phyloP scores from a whole-genome alignment of 2,329 filamentous ascomycete species.

The Colletotrichum sp. region DNA sequence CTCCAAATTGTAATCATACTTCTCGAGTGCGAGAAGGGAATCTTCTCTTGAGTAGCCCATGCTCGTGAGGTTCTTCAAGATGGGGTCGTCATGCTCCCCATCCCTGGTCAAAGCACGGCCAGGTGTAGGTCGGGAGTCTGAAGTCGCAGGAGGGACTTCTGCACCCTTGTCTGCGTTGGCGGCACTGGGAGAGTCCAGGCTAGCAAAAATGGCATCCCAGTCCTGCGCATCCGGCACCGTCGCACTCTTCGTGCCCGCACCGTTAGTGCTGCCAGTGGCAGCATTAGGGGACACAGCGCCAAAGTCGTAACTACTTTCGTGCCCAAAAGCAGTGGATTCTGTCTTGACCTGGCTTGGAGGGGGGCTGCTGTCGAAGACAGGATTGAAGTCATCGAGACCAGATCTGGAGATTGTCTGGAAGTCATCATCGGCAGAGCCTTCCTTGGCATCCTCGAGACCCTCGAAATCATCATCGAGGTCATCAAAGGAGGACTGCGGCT shows the following conservation, averaged over 20 bases:
- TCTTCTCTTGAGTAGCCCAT: slow-evolving; percentile 86
- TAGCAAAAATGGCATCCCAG: slow-evolving; percentile 94
- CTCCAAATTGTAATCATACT: slow-evolving; percentile 95
- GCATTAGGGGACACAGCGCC: slow-evolving; percentile 48
- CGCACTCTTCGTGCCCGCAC: slow-evolving; percentile 39
- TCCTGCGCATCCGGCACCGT: slow-evolving; percentile 66
- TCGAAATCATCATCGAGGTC: slow-evolving; percentile 84
- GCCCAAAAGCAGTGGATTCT: slow-evolving; percentile 57
- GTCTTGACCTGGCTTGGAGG: slow-evolving; percentile 59
- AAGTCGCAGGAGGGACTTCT: background rate
- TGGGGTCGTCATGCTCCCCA: slow-evolving; percentile 87
- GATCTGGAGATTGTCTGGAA: slow-evolving; percentile 77
- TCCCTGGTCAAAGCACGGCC: slow-evolving; percentile 75
- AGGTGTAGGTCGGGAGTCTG: slow-evolving; percentile 29
- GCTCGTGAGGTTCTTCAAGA: slow-evolving; percentile 83
- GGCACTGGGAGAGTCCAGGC: slow-evolving; percentile 64
- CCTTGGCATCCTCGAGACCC: slow-evolving; percentile 83
- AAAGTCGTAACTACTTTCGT: slow-evolving; percentile 66
- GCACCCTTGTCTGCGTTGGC: slow-evolving; percentile 23
- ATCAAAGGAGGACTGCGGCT: slow-evolving; percentile 64
- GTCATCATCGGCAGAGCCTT: slow-evolving; percentile 79
- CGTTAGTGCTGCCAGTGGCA: slow-evolving; percentile 36
- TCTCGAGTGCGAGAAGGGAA: slow-evolving; percentile 83
- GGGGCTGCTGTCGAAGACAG: slow-evolving; percentile 77
- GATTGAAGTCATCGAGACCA: slow-evolving; percentile 79